phyloP scores from a whole-genome alignment of 495 filamentous ascomycete genomes.

The Patellaria atrata region DNA sequence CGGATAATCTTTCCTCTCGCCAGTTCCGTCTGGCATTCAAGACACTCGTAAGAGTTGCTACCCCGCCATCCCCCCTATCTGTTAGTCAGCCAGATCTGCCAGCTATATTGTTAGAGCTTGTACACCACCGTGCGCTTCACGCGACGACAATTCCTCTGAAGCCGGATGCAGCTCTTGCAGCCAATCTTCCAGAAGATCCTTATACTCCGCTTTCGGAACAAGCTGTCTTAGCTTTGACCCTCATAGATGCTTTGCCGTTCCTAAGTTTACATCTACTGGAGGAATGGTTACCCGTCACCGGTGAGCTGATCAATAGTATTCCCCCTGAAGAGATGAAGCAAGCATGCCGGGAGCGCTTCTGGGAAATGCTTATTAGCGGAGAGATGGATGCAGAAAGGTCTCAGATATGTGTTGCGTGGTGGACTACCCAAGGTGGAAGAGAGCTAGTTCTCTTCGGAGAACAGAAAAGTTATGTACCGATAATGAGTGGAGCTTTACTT shows the following conservation, averaged over 20 bases:
- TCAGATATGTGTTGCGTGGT: slow-evolving; percentile 75
- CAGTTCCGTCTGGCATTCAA: slow-evolving; percentile 93
- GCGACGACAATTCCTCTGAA: slow-evolving; percentile 39
- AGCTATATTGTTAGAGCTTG: slow-evolving; percentile 66
- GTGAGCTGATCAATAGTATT: slow-evolving; percentile 50
- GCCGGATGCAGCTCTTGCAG: slow-evolving; percentile 19
- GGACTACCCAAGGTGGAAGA: slow-evolving; percentile 56
- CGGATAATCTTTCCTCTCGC: slow-evolving; percentile 61
- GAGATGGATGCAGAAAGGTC: slow-evolving; percentile 88
- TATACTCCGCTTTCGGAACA: slow-evolving; percentile 55
- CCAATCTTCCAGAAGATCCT: slow-evolving; percentile 13
- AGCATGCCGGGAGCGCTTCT: slow-evolving; percentile 59
- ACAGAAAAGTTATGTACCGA: slow-evolving; percentile 27
- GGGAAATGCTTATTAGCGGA: slow-evolving; percentile 67
- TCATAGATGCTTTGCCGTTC: slow-evolving; percentile 70
- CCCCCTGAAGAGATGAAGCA: slow-evolving; percentile 46
- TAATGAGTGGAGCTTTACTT: slow-evolving; percentile 47
- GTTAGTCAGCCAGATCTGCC: slow-evolving; percentile 58
- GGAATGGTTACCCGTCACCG: slow-evolving; percentile 61
- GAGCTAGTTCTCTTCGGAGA: slow-evolving; percentile 47
- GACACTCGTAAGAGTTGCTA: slow-evolving; percentile 72
- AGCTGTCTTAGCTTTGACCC: slow-evolving; percentile 59
- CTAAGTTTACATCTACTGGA: slow-evolving; percentile 55
- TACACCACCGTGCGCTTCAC: slow-evolving; percentile 49
- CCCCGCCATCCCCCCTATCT: slow-evolving; percentile 62